These are phyloP conservation scores for Chionographis japonica DNA, from an alignment of 106 monocot species.

Conservation along the genomic window DNA sequence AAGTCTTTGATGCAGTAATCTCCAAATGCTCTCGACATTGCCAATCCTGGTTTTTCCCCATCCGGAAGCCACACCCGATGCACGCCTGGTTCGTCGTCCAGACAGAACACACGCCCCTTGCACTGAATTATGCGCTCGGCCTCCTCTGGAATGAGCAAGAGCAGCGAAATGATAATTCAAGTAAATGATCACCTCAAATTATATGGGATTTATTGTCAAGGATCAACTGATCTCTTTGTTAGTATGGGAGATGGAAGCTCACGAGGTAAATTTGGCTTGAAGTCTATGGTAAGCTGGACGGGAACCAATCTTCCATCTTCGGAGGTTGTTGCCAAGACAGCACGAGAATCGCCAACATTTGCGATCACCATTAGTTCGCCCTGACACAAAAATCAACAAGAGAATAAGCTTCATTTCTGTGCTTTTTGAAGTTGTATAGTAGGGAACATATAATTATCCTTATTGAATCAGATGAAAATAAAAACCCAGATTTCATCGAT, in stretches of 20 bases:
- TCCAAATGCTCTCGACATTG: conserved; percentile 97
- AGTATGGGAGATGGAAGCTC: conserved; percentile 12
- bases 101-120: conserved; percentile 75
- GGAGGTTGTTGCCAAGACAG: conserved; percentile 65
- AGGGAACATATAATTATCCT: background rate
- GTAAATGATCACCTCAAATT: background rate
- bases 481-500: too few relatives aligned
- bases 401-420: background rate
- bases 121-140: conserved; percentile 71
- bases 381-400: conserved; percentile 26
- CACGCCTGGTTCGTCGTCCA: conserved; percentile 77
- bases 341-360: conserved; percentile 94
- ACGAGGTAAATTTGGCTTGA: conserved; percentile 80
- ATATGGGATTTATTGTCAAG: background rate
- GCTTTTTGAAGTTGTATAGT: background rate
- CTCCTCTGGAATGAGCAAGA: conserved; percentile 42
- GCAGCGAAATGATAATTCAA: background rate
- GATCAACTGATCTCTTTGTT: background rate
- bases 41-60: conserved; percentile 61
- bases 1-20: conserved; percentile 75
- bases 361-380: conserved; percentile 73
- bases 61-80: conserved; percentile 78
- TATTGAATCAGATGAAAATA: too few relatives aligned
- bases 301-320: conserved; percentile 60
- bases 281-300: conserved; percentile 76